Evolutionary conservation across 129 eudicot genomes (phyloP).

Genomic region (Arctium minus): DNA sequence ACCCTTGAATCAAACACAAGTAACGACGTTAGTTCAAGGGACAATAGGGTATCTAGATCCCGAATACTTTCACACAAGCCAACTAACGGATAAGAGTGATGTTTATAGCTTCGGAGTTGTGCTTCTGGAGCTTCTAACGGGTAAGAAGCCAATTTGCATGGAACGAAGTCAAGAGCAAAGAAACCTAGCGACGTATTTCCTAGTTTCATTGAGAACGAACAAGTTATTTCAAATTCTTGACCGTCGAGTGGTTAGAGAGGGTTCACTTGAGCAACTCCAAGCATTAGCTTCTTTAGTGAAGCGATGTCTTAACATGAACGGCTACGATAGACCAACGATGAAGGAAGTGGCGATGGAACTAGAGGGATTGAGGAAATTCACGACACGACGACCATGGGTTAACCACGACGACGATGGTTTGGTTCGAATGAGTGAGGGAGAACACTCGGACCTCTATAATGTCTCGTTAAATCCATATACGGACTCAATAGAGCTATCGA

Average conservation of each 20-base stretch:
- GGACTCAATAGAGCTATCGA: not conserved
- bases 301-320: constrained; percentile 25
- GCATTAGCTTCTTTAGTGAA: constrained; percentile 29
- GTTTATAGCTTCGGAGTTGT: constrained; percentile 48
- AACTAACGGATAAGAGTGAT: constrained; percentile 46
- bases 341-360: constrained; percentile 50
- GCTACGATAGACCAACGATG: constrained; percentile 40
- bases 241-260: constrained; percentile 30
- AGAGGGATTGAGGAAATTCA: constrained; percentile 35
- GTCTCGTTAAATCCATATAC: not conserved
- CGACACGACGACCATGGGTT: constrained; percentile 33
- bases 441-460: constrained; percentile 29
- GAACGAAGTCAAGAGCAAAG: constrained; percentile 34
- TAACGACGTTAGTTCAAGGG: constrained; percentile 52
- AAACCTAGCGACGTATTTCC: constrained; percentile 38
- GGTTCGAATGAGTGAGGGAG: constrained; percentile 12
- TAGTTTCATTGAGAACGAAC: constrained; percentile 35
- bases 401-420: constrained; percentile 13
- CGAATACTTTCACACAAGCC: constrained; percentile 50
- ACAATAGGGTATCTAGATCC: constrained; percentile 66
- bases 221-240: constrained; percentile 35
- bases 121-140: constrained; percentile 35
- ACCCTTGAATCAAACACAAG: constrained; percentile 39
- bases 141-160: constrained; percentile 33
- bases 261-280: constrained; percentile 37